Percentiles rank a stretch among this genome's conserved stretches.
Conservation (phyloP, 371 early-diverging fungal genomes). For the Mortierella sp. region DNA sequence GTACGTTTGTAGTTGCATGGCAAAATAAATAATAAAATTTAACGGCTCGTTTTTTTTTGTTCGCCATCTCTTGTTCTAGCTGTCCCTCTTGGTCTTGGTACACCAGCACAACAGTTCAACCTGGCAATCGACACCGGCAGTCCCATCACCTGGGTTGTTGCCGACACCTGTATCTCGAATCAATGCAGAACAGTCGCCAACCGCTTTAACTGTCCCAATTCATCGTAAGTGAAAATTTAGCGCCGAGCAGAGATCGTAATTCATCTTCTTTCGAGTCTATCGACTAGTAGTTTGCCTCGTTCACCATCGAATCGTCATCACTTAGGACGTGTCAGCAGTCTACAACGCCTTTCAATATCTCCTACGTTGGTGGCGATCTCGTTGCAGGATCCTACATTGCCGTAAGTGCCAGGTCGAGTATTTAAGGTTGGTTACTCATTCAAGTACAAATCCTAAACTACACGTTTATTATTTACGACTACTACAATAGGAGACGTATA, state of each 20-base stretch:
- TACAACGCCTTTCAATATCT: neutral
- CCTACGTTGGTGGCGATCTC: neutral
- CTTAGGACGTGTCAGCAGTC: neutral
- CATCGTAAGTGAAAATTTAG: conserved; percentile 26
- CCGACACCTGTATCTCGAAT: conserved; percentile 7
- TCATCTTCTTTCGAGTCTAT: neutral
- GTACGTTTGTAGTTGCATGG: neutral
- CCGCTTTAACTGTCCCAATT: conserved; percentile 31
- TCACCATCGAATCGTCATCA: too few relatives aligned
- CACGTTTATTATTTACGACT: too few relatives aligned
- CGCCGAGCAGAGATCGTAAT: neutral
- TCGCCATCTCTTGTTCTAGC: conserved; percentile 9
- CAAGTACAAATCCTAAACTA: too few relatives aligned
- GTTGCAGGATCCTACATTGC: conserved; percentile 17
- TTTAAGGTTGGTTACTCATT: too few relatives aligned
- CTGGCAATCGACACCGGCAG: conserved; percentile 52
- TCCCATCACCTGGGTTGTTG: conserved; percentile 43
- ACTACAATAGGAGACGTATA: conserved; percentile 39
- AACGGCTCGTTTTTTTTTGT: neutral
- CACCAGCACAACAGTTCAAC: conserved; percentile 48
- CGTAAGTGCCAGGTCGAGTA: too few relatives aligned
- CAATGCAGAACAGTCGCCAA: conserved; percentile 13
- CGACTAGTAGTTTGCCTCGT: conserved; percentile 2
- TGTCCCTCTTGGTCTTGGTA: conserved; percentile 30
- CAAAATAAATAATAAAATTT: neutral